phyloP scores from a whole-genome alignment of 306 rosid genomes.

The Quercus suber region DNA sequence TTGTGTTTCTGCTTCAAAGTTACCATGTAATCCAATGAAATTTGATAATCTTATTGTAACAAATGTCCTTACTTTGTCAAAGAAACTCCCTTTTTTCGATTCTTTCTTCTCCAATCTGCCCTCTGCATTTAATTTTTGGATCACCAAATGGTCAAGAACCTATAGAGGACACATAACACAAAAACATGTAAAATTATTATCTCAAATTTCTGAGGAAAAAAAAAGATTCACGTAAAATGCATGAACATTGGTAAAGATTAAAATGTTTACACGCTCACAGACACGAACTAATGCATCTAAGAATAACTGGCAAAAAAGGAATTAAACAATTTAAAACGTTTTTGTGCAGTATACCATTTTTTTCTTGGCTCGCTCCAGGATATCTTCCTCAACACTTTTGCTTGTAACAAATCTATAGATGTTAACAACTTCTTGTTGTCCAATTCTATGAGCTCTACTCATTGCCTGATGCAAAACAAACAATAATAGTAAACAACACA shows the following conservation, averaged over 20 bases:
- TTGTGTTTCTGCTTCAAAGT: slow-evolving; percentile 2
- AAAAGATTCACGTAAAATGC: slow-evolving; percentile 6
- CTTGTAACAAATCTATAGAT: slow-evolving; percentile 97
- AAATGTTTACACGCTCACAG: not conserved
- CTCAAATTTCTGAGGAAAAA: not conserved
- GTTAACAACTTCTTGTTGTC: slow-evolving; percentile 98
- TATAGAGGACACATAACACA: slow-evolving; percentile 35
- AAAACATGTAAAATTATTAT: slow-evolving; percentile 16
- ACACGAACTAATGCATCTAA: not conserved
- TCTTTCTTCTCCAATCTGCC: slow-evolving; percentile 98
- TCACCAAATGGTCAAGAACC: slow-evolving; percentile 99
- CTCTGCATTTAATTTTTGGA: slow-evolving; percentile 97
- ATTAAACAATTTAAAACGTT: not conserved
- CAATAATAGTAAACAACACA: not conserved
- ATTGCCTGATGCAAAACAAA: slow-evolving; percentile 60
- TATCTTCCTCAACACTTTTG: slow-evolving; percentile 99
- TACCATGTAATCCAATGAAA: slow-evolving; percentile 3
- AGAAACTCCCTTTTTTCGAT: slow-evolving; percentile 76
- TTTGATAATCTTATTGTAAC: slow-evolving; percentile 7
- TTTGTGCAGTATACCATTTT: slow-evolving; percentile 67
- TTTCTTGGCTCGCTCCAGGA: slow-evolving; percentile 96
- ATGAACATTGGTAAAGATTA: not conserved
- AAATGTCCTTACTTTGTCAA: slow-evolving; percentile 80
- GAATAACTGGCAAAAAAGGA: not conserved
- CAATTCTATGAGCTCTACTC: slow-evolving; percentile 99